Percentiles rank a stretch among this genome's conserved stretches.
phyloP scores from a whole-genome alignment of 441 rosid genomes.

The Daphne laureola region DNA sequence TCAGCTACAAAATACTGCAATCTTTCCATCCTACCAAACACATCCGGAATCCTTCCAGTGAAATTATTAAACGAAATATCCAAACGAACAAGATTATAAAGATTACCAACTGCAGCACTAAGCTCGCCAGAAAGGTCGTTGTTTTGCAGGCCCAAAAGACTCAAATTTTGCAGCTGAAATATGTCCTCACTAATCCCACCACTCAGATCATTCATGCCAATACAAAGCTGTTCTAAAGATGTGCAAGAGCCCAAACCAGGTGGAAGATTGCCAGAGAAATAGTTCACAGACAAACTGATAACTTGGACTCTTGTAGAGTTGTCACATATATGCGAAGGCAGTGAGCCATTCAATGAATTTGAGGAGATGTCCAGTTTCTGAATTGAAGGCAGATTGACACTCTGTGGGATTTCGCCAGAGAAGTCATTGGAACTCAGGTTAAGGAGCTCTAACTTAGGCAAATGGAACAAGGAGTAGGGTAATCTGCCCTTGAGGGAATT shows the following conservation, averaged over 20 bases:
- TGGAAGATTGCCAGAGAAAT: slow-evolving; percentile 42
- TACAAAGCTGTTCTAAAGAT: slow-evolving; percentile 37
- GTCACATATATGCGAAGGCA: slow-evolving; percentile 43
- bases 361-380: slow-evolving; percentile 36
- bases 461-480: slow-evolving; percentile 39
- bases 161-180: slow-evolving; percentile 37
- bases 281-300: slow-evolving; percentile 39
- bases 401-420: slow-evolving; percentile 32
- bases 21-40: slow-evolving; percentile 28
- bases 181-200: slow-evolving; percentile 48
- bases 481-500: slow-evolving; percentile 37
- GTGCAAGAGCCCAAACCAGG: slow-evolving; percentile 46
- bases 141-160: slow-evolving; percentile 37
- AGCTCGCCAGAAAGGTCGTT: slow-evolving; percentile 53
- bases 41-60: slow-evolving; percentile 57
- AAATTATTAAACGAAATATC: slow-evolving; percentile 52
- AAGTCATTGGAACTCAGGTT: slow-evolving; percentile 56
- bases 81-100: slow-evolving; percentile 40
- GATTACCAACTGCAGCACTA: slow-evolving; percentile 29
- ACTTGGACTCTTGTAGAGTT: slow-evolving; percentile 31
- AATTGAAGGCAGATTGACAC: slow-evolving; percentile 37
- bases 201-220: slow-evolving; percentile 47
- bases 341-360: slow-evolving; percentile 34
- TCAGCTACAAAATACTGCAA: slow-evolving; percentile 37
- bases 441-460: slow-evolving; percentile 32